Percentiles rank a stretch among this genome's conserved stretches.
Conservation (phyloP, 2,329 filamentous ascomycete genomes). For the Exserohilum rostratum region DNA sequence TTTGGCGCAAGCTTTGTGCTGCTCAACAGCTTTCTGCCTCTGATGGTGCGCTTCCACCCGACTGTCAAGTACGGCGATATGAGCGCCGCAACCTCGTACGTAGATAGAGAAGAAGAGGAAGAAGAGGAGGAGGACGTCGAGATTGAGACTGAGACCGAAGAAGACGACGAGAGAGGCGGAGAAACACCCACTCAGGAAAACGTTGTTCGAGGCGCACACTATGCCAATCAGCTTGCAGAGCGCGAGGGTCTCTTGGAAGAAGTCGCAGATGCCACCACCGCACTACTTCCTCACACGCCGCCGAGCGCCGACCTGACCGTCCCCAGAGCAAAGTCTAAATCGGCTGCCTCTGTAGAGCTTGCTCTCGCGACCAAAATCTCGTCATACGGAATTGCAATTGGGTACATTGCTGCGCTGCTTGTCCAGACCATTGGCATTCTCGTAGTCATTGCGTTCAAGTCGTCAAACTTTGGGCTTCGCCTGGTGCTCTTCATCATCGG, state of each 20-base stretch:
- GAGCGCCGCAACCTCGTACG: slow-evolving; percentile 23
- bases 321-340: slow-evolving; percentile 35
- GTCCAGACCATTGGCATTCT: slow-evolving; percentile 82
- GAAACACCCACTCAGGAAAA: slow-evolving; percentile 25
- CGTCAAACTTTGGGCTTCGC: slow-evolving; percentile 82
- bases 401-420: slow-evolving; percentile 84
- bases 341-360: slow-evolving; percentile 68
- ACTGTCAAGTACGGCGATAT: slow-evolving; percentile 50
- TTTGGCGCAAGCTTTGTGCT: slow-evolving; percentile 96
- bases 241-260: slow-evolving; percentile 35
- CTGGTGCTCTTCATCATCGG: slow-evolving; percentile 88
- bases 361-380: slow-evolving; percentile 88
- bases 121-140: not conserved
- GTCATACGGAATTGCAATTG: slow-evolving; percentile 89
- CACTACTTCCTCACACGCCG: slow-evolving; percentile 42
- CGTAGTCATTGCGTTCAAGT: slow-evolving; percentile 66
- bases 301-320: slow-evolving; percentile 37
- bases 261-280: slow-evolving; percentile 44
- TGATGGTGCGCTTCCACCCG: slow-evolving; percentile 88
- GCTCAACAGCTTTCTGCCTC: slow-evolving; percentile 90
- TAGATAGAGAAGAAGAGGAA: slow-evolving; percentile 39
- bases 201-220: slow-evolving; percentile 32
- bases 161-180: slow-evolving; percentile 14
- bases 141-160: slow-evolving; percentile 12
- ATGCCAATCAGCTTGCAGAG: slow-evolving; percentile 33